phyloP scores from a whole-genome alignment of 257 asterid genomes.

The Gynochthodes officinalis region DNA sequence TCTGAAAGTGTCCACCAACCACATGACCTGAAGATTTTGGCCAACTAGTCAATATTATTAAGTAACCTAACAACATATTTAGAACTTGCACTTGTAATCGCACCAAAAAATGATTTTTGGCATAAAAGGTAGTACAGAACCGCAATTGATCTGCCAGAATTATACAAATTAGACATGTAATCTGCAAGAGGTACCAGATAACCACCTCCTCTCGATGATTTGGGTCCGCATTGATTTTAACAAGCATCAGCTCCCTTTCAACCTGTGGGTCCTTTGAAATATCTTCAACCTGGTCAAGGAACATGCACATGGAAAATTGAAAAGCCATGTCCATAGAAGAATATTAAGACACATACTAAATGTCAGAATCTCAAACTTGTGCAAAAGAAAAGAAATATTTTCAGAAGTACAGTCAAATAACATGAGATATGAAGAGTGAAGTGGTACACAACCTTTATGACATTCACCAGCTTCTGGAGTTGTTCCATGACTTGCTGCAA shows the following conservation, averaged over 20 bases:
- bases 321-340: neutral
- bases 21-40: slow-evolving; percentile 61
- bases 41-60: slow-evolving; percentile 14
- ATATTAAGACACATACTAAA: neutral
- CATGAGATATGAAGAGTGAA: slow-evolving; percentile 13
- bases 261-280: slow-evolving; percentile 93
- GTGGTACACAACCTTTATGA: slow-evolving; percentile 57
- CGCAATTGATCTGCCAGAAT: neutral
- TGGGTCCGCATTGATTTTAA: slow-evolving; percentile 87
- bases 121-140: neutral
- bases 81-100: neutral
- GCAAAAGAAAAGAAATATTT: neutral
- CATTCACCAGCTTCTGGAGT: slow-evolving; percentile 88
- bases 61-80: neutral
- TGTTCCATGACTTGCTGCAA: slow-evolving; percentile 87
- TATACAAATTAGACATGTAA: neutral
- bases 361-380: neutral
- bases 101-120: neutral
- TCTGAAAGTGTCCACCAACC: slow-evolving; percentile 94
- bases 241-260: slow-evolving; percentile 94
- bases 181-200: slow-evolving; percentile 16
- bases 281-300: slow-evolving; percentile 79
- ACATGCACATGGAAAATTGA: too few species aligned
- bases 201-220: slow-evolving; percentile 66
- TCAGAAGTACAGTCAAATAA: neutral